phyloP scores from a whole-genome alignment of 1,139 yeast species.

The Lodderomyces oxycetoniae region DNA sequence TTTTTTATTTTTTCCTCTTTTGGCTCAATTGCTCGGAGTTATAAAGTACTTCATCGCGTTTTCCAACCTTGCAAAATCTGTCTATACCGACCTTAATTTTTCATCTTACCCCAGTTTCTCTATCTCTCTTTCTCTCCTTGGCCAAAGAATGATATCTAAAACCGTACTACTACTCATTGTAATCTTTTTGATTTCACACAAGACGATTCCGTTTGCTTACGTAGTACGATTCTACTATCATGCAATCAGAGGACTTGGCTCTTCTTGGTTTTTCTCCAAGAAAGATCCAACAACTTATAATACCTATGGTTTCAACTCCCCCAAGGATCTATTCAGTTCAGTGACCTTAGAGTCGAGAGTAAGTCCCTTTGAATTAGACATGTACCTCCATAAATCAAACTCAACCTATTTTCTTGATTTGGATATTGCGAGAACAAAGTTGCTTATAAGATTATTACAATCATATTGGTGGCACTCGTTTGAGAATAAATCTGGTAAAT shows the following conservation, averaged over 20 bases:
- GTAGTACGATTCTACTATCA: slow-evolving; percentile 55
- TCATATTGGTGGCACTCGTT: slow-evolving; percentile 39
- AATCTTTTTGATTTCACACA: slow-evolving; percentile 34
- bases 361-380: slow-evolving; percentile 76
- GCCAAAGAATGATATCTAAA: slow-evolving; percentile 1
- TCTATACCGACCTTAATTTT: no score
- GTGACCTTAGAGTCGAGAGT: slow-evolving; percentile 51
- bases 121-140: background rate
- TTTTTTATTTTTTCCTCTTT: background rate
- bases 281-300: slow-evolving; percentile 23
- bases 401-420: slow-evolving; percentile 81
- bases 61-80: background rate
- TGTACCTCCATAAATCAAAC: slow-evolving; percentile 82
- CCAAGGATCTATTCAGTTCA: slow-evolving; percentile 41
- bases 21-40: no score
- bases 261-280: slow-evolving; percentile 25
- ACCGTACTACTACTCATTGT: slow-evolving; percentile 10
- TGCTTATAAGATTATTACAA: slow-evolving; percentile 54
- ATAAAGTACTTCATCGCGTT: no score
- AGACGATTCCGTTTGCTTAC: slow-evolving; percentile 69
- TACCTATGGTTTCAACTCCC: slow-evolving; percentile 28
- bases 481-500: slow-evolving; percentile 22
- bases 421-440: slow-evolving; percentile 71
- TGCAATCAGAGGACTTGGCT: slow-evolving; percentile 35
- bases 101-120: no score